Conservation (phyloP, 2,329 filamentous ascomycete genomes). For the Penicillium polonicum region DNA sequence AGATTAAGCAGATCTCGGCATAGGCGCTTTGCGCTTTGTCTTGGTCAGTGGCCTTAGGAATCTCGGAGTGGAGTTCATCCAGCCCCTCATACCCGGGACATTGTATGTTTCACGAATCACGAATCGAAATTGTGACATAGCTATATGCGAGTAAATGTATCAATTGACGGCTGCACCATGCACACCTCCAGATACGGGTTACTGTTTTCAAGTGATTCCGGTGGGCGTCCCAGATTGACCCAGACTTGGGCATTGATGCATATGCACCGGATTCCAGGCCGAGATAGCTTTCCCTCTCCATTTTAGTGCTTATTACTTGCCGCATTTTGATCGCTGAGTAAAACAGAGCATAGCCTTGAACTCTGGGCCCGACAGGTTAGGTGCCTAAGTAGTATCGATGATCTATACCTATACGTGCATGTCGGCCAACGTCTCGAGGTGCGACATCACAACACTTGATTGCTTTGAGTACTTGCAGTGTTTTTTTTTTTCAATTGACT, state of each 20-base stretch:
- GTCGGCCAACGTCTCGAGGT: too few relatives aligned
- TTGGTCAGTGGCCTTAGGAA: not conserved
- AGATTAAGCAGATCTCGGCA: conserved; percentile 1
- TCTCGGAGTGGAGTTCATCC: not conserved
- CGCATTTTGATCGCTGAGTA: not conserved
- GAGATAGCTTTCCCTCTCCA: not conserved
- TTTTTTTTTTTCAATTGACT: too few relatives aligned
- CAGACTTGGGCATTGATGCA: not conserved
- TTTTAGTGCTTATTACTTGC: not conserved
- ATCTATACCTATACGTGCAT: too few relatives aligned
- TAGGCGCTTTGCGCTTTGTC: not conserved
- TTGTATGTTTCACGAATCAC: not conserved
- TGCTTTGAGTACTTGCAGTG: too few relatives aligned
- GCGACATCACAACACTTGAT: too few relatives aligned
- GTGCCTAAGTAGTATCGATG: too few relatives aligned
- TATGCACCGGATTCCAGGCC: not conserved
- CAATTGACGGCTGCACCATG: not conserved
- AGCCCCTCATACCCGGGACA: not conserved
- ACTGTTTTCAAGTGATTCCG: not conserved
- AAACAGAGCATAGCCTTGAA: too few relatives aligned
- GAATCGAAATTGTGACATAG: not conserved
- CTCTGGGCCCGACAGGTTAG: not conserved
- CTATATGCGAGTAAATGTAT: not conserved
- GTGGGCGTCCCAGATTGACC: not conserved
- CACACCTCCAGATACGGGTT: too few relatives aligned